phyloP scores from a whole-genome alignment of 345 rosid genomes.

The Lenwebbia sp. region DNA sequence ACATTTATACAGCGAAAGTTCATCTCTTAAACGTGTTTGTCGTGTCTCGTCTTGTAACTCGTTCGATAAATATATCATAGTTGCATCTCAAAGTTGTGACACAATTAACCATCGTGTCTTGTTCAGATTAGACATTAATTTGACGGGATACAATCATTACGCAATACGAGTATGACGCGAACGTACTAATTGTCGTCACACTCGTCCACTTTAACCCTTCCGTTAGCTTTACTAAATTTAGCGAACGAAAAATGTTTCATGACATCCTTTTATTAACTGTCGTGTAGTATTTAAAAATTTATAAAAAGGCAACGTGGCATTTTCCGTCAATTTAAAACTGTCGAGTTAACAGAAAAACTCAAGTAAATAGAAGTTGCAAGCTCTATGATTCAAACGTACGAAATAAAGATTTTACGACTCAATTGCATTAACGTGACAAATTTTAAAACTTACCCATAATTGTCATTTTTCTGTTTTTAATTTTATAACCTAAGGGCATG shows the following conservation, averaged over 20 bases:
- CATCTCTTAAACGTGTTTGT: neutral
- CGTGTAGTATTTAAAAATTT: rapidly evolving
- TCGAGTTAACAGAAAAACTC: neutral
- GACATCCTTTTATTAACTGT: neutral
- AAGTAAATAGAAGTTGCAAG: neutral
- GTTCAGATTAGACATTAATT: neutral
- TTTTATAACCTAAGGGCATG: neutral
- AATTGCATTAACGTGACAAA: neutral
- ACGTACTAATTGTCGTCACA: neutral
- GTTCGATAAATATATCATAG: neutral
- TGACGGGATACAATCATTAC: neutral
- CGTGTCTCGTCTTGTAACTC: neutral
- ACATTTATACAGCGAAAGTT: neutral
- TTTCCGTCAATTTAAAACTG: neutral
- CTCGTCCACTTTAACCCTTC: neutral
- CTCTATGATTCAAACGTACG: neutral
- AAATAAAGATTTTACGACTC: too few relatives aligned
- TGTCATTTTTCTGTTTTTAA: neutral
- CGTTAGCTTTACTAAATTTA: neutral
- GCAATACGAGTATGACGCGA: neutral
- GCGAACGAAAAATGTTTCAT: neutral
- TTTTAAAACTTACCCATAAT: neutral
- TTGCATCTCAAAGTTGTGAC: neutral
- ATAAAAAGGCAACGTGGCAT: neutral
- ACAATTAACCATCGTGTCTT: neutral